Evolutionary conservation across 139 green algal species (phyloP), one percentile per base, ranked within the genome.

Genomic region (Auxenochlorella pyrenoidosa): DNA sequence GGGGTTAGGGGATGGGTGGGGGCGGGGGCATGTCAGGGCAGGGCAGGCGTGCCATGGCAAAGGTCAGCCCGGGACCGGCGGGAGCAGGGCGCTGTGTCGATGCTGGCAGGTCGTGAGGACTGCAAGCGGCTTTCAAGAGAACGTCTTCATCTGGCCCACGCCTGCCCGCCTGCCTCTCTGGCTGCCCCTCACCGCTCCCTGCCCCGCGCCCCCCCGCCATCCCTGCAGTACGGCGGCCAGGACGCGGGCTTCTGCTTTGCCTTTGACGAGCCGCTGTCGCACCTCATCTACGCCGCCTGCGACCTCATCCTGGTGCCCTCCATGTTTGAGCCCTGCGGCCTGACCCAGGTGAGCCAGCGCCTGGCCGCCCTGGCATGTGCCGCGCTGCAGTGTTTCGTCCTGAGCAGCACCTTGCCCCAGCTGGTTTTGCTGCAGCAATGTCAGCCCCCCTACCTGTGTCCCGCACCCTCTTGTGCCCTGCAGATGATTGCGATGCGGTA

Each of bases 231-330:
- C n/a, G 82, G 87, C 38, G 91, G 94, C 30, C 75, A 96, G 26
- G 92, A 95, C 88, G 90, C 92, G 12, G 88, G 38, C 30, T 94
- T 96, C 86, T 93, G 83, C 83, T 95, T 97, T 88, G 91, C 93
- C 22, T 98, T 95, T 90, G 95, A 98, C 84, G 95, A 98, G 87
- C 89, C 91, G 36, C 90, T 98, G 43, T 94, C 90, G 34, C 95
- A 98, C 90, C 82, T 96, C n/a, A 95, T 98, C 78, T 98, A 97
- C 88, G 95, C 95, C 32, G 89, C 89, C 26, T 94, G 84, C 41
- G 97, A 99, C 92, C 91, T 99, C 81, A 96, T 99, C 86, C 87
- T 99, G 63, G 98, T 99, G 76, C 97, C 97, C 18, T 98, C 94
- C 87, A 98, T 99, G 90, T 99, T 99, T 77, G 96, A 98, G 88